Conservation (phyloP, 148 eudicot genomes). For the Amaranthus palmeri region DNA sequence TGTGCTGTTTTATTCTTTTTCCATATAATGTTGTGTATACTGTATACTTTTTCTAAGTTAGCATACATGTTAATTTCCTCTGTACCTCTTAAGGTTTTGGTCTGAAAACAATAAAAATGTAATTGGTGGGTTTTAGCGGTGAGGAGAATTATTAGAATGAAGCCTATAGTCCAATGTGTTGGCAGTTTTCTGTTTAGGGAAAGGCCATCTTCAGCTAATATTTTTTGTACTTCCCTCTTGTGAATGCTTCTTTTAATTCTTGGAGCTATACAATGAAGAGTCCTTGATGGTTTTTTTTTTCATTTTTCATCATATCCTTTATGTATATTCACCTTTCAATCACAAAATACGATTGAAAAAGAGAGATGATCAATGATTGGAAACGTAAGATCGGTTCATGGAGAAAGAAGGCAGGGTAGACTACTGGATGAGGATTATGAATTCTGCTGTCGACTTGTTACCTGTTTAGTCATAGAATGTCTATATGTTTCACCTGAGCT, state of each 20-base stretch:
- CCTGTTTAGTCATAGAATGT: neutral
- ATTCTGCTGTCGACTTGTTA: neutral
- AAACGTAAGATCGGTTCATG: neutral
- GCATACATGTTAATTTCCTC: conserved; percentile 5
- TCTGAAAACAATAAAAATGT: neutral
- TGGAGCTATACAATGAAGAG: neutral
- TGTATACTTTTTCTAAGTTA: neutral
- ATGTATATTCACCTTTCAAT: neutral
- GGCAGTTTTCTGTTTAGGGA: neutral
- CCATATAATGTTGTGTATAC: no score
- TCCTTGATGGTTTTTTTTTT: neutral
- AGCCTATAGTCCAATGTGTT: neutral
- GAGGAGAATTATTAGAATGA: neutral
- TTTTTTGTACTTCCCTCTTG: no score
- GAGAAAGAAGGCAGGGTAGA: neutral
- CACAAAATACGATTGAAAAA: no score
- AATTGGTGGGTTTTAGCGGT: neutral
- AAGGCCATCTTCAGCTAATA: neutral
- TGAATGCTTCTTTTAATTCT: no score
- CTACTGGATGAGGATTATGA: neutral
- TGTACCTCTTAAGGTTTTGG: neutral
- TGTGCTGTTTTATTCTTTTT: neutral
- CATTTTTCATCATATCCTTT: neutral
- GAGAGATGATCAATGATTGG: neutral
- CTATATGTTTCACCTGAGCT: neutral